Evolutionary conservation across 495 filamentous ascomycete genomes (phyloP).

Genomic region (Penicillium samsonianum): DNA sequence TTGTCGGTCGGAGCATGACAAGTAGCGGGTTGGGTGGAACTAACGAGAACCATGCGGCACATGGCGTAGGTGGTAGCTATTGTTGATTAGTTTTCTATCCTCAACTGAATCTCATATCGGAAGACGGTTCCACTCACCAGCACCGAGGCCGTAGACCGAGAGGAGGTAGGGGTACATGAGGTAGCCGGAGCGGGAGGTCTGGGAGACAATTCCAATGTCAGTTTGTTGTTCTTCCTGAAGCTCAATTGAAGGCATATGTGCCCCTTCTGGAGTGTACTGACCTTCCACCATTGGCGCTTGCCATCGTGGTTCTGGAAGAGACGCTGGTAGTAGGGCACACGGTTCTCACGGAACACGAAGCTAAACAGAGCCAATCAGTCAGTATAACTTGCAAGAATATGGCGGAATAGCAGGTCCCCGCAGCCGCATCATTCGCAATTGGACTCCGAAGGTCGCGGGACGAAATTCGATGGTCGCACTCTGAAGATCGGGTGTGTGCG

Average conservation of each 20-base stretch:
- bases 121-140: constrained; percentile 47
- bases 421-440: constrained; percentile 23
- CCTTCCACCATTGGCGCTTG: constrained; percentile 83
- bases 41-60: constrained; percentile 59
- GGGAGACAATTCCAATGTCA: constrained; percentile 15
- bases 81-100: constrained; percentile 24
- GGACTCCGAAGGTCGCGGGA: constrained; percentile 17
- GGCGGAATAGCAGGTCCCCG: background rate
- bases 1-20: constrained; percentile 4
- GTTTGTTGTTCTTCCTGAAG: constrained; percentile 11
- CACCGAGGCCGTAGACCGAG: constrained; percentile 61
- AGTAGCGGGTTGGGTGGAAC: constrained; percentile 20
- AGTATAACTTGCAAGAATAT: constrained; percentile 11
- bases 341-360: constrained; percentile 80
- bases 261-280: constrained; percentile 48
- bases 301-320: constrained; percentile 81
- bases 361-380: constrained; percentile 36
- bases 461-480: constrained; percentile 25
- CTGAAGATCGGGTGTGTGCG: constrained; percentile 13
- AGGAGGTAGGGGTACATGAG: constrained; percentile 75
- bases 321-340: constrained; percentile 80
- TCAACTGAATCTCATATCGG: constrained; percentile 35
- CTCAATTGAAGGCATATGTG: constrained; percentile 5
- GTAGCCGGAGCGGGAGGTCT: constrained; percentile 64
- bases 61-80: constrained; percentile 56